A percentile compares a stretch with the other conserved stretches of the same genome.
phyloP scores from a whole-genome alignment of 352 stramenopile species.

The Globisporangium nodosum region DNA sequence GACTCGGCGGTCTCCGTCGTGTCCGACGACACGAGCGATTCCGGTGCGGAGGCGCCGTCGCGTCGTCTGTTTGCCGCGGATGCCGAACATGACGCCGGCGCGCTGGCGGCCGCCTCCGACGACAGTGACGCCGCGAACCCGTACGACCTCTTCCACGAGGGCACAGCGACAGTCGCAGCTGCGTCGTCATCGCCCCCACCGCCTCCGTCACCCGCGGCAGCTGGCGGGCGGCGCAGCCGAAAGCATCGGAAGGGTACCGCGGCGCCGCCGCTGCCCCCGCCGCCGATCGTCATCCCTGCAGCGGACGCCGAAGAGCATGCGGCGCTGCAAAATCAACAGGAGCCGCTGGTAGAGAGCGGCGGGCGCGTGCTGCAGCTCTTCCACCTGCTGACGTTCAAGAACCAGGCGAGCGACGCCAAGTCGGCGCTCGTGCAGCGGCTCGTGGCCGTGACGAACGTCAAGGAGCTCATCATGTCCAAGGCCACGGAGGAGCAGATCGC shows the following conservation, averaged over 20 bases:
- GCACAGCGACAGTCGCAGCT: neutral
- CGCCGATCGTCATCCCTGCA: constrained; percentile 3
- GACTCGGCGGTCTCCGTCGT: neutral
- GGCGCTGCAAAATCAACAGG: constrained; percentile 1
- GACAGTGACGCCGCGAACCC: neutral
- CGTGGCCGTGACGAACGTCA: constrained; percentile 45
- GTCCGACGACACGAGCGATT: constrained; percentile 4
- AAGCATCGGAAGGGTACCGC: constrained; percentile 5
- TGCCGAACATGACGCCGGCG: constrained; percentile 12
- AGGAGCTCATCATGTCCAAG: constrained; percentile 57
- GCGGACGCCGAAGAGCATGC: constrained; percentile 2
- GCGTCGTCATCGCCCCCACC: neutral
- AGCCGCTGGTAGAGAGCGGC: constrained; percentile 5
- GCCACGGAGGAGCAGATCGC: constrained; percentile 69
- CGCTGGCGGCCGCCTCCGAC: constrained; percentile 9
- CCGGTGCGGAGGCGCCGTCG: constrained; percentile 18
- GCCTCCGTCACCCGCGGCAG: neutral
- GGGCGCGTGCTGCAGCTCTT: constrained; percentile 51
- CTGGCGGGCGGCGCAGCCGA: neutral
- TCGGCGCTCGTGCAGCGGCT: constrained; percentile 53
- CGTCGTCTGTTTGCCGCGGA: constrained; percentile 7
- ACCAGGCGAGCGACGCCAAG: constrained; percentile 39
- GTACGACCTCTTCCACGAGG: constrained; percentile 40
- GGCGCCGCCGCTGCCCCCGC: neutral
- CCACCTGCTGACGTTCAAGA: constrained; percentile 59